phyloP scores from a whole-genome alignment of 2,329 filamentous ascomycete species.

The Hymenoscyphus fructigenus region DNA sequence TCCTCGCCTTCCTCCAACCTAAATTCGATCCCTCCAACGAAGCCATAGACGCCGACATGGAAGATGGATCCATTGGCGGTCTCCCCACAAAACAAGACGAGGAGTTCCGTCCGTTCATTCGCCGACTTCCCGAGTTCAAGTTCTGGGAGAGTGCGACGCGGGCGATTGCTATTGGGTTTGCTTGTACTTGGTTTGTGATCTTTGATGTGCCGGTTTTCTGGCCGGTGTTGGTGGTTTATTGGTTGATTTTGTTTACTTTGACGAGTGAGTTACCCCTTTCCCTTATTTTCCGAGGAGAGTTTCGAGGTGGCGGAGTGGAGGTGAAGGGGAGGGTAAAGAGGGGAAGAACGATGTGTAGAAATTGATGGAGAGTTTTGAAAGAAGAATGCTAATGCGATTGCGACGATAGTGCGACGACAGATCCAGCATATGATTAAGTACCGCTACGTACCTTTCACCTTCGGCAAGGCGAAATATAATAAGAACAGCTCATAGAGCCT shows the following conservation, averaged over 20 bases:
- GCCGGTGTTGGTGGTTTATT: conserved; percentile 97
- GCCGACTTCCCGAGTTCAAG: conserved; percentile 96
- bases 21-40: conserved; percentile 99
- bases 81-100: conserved; percentile 95
- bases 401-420: conserved; percentile 81
- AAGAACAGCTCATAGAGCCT: conserved; percentile 52
- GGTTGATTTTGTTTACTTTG: conserved; percentile 92
- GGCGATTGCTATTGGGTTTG: conserved; percentile 77
- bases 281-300: not conserved
- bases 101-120: conserved; percentile 96
- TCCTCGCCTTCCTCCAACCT: conserved; percentile 95
- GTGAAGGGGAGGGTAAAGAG: too few species aligned
- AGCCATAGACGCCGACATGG: conserved; percentile 87
- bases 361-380: not conserved
- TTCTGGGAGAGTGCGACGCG: conserved; percentile 98
- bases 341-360: not conserved
- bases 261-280: conserved; percentile 68
- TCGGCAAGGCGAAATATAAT: conserved; percentile 82
- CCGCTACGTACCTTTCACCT: conserved; percentile 91
- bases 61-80: conserved; percentile 79
- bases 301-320: not conserved
- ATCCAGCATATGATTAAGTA: conserved; percentile 99
- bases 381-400: conserved; percentile 15
- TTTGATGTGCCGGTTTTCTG: conserved; percentile 99
- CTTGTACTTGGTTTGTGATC: conserved; percentile 88